Evolutionary conservation across 2,329 filamentous ascomycete species (phyloP), one percentile per base, ranked within the genome.

Genomic region (Alternaria dauci): DNA sequence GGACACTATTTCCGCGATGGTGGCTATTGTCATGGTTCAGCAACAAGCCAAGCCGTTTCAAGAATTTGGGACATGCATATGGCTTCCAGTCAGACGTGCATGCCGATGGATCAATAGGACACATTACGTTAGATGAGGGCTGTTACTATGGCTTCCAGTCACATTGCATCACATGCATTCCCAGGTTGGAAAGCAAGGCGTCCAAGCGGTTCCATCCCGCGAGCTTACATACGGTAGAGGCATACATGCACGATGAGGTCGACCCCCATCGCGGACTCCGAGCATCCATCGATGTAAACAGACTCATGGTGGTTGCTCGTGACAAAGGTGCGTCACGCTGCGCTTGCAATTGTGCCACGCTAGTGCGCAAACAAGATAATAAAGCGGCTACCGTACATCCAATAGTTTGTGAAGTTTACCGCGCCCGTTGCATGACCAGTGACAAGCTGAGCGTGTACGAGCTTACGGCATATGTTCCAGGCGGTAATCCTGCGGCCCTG

Each of bases 201-300:
- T 59, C 65, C 66, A 69, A 68, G 61, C 65, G 66, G 65, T 53
- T 65, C 62, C 63, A 70, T 69, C 59, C 66, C 61, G 65, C 66
- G 60, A 65, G 55, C 59, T 59, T 63, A 44, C 53, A 20, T 52
- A 36, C 26, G 41, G 30, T 43, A 52, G 58, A 46, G 32, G 48
- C 34, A 28, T 32, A 32, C 38, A 58, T 34, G 48, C 55, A 47
- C 41, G 41, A 58, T 58, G 55, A 58, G 50, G 50, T 53, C 54
- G 42, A 41, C 46, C 25, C 25, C 36, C 7, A 52, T 52, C 34
- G 54, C 42, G 42, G 39, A 39, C 47, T 46, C 58, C 58, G 58
- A 52, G 54, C 28, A 42, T 43, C 32, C 54, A 50, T 58, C 48
- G 42, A 58, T 26, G 32, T 28, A 36, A 47, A 41, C 8, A 52